phyloP scores from a whole-genome alignment of 2,329 filamentous ascomycete genomes.

The Paecilomyces fulvus region DNA sequence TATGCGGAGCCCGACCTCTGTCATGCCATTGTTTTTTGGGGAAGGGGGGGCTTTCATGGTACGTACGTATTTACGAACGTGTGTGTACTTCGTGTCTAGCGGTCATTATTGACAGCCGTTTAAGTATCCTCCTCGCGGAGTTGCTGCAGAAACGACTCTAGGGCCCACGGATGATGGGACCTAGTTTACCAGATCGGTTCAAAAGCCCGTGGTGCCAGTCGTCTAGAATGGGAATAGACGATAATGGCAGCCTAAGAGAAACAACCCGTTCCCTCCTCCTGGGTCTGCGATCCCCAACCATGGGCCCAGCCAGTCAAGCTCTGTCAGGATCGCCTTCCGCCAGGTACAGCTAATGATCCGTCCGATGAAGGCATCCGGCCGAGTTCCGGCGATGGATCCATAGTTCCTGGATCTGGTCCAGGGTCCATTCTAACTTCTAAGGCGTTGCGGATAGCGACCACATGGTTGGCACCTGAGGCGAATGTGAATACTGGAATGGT shows the following conservation, averaged over 20 bases:
- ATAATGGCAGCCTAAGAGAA: not conserved
- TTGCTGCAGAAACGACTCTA: not conserved
- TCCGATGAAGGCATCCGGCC: not conserved
- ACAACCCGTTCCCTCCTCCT: not conserved
- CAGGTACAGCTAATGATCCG: not conserved
- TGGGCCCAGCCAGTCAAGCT: not conserved
- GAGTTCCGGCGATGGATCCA: not conserved
- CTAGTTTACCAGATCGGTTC: not conserved
- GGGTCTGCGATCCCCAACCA: not conserved
- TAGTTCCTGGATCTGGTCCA: not conserved
- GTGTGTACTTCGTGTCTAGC: not conserved
- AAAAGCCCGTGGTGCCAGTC: not conserved
- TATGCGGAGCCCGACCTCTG: not conserved
- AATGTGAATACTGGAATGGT: not conserved
- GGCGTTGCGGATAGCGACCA: conserved; percentile 5
- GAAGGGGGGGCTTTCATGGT: not conserved
- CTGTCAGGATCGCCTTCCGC: not conserved
- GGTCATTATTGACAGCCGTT: not conserved
- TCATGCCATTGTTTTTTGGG: not conserved
- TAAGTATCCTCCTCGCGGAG: not conserved
- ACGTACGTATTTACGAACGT: not conserved
- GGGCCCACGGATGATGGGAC: not conserved
- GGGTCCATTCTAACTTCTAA: not conserved
- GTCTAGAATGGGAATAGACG: not conserved
- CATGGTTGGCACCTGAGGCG: conserved; percentile 24